Evolutionary conservation across 352 stramenopile genomes (phyloP).

Genomic region (Thalassiosira exigua): DNA sequence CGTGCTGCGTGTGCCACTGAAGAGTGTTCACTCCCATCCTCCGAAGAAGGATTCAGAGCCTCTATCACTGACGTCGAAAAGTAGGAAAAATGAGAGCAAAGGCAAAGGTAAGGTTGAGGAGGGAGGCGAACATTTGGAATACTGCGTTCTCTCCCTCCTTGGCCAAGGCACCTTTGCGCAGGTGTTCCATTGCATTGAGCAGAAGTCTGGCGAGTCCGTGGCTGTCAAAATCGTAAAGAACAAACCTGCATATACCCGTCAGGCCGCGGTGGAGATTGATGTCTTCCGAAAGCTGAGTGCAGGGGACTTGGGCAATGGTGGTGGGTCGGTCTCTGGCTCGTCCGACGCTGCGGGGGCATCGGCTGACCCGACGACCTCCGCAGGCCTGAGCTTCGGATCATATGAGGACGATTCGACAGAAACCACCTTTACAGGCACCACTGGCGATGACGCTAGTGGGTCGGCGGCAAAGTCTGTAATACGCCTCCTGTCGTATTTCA

Average conservation of each 20-base stretch:
- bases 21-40: slow-evolving; percentile 63
- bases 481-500: slow-evolving; percentile 91
- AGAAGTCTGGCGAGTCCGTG: slow-evolving; percentile 87
- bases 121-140: slow-evolving; percentile 47
- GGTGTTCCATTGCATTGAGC: slow-evolving; percentile 93
- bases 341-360: too few species aligned
- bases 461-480: slow-evolving; percentile 91
- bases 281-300: slow-evolving; percentile 85
- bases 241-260: slow-evolving; percentile 92
- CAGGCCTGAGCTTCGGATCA: slow-evolving; percentile 81
- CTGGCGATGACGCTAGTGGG: slow-evolving; percentile 86
- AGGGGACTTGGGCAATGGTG: slow-evolving; percentile 19
- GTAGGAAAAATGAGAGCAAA: slow-evolving; percentile 6
- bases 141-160: slow-evolving; percentile 89
- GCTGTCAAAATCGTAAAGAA: slow-evolving; percentile 99
- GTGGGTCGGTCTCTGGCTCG: not conserved
- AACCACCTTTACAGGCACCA: slow-evolving; percentile 87
- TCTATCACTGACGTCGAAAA: too few species aligned
- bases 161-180: slow-evolving; percentile 98
- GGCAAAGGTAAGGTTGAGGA: not conserved
- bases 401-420: slow-evolving; percentile 87
- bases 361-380: slow-evolving; percentile 85
- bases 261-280: slow-evolving; percentile 96
- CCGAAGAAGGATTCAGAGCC: not conserved
- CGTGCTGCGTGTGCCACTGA: slow-evolving; percentile 58